Evolutionary conservation across 108 stramenopile species (phyloP), one percentile per base, ranked within the genome.

Genomic region (Poteriospumella lacustris): DNA sequence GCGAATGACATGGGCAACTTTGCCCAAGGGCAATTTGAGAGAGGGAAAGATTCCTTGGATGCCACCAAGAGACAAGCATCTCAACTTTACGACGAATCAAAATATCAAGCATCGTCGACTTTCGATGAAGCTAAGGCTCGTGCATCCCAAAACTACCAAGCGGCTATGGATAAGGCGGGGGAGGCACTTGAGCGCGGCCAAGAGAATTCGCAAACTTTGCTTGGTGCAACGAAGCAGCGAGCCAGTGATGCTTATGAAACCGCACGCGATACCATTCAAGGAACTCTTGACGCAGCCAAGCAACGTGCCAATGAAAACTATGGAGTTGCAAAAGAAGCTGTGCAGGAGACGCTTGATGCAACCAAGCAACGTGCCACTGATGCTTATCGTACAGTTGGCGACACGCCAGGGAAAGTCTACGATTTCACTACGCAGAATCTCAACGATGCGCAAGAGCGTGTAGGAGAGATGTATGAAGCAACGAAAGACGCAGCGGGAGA

Each of bases 201-300:
- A 52, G 47, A 52, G 19, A 15, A 52, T 52, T 15, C 47, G 15
- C 15, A 52, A 52, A n/a, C n/a, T n/a, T n/a, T n/a, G n/a, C n/a
- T n/a, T n/a, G n/a, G n/a, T n/a, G 47, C 47, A 52, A 52, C 47
- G 15, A 52, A 52, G 47, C 47, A 52, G 47, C 47, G 47, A 52
- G 47, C 15, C 9, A 9, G 19, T 15, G 15, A 52, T 15, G 47
- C 47, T 52, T 52, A 52, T 52, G 47, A 52, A 15, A 19, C 47
- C 47, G 19, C 47, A 19, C 9, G 19, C 9, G 47, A 19, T 52
- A 52, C 9, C 9, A 52, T 19, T 9, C 47, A 52, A 52, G 47
- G 19, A 52, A 19, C 47, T 19, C 19, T 15, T 52, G 47, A 52
- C 47, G 19, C 47, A 19, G 47, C 47, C 47, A 52, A 52, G 47